Base-by-base conservation (phyloP, 2,329 filamentous ascomycete species). In the Metarhizium guizhouense region DNA sequence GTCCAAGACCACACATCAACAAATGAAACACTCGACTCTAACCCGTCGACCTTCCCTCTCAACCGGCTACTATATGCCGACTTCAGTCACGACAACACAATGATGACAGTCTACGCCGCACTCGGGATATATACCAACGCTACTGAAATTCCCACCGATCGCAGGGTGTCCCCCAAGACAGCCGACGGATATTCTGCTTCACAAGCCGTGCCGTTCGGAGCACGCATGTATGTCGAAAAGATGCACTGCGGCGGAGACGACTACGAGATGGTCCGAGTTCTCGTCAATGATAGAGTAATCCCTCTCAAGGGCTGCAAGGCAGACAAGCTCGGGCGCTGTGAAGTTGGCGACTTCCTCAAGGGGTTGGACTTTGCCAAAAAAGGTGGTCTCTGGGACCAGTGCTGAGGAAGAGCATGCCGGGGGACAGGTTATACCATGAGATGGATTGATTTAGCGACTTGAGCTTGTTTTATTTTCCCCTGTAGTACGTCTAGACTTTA, bases 41-140 rank as follows among this genome's bases (percentile, higher is more conserved):
- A 83, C 56, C 72, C 79, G 0, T 66, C 70, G 6, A 92, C 88
- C 0, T 96, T 96, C 64, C 91, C 92, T 0, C 73, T 95, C 0
- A 77, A 80, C 58, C 71, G 74, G 47, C 73, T 72, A 11, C 72
- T 96, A 1, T 96, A 95, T 65, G 91, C 90, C 0, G 92, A 96
- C 70, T 96, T 96, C 67, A 89, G 85, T 59, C 92, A 96, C 70
- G 92, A 96, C 71, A 96, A 95, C 68, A 85, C 87, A 66, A 90
- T 96, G 84, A 83, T 82, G 34, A 80, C 81, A 7, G 83, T 95
- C 6, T 88, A 88, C 66, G 84, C 83, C 5, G 90, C 90, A 0
- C 67, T 96, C 60, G 88, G 90, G 0, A 73, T 96, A 30, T 95
- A 90, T 72, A 88, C 91, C 61, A 72, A 70, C 47, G 89, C 83